Conservation (phyloP, 2,329 filamentous ascomycete genomes). For the Chaetothyriales sp. region DNA sequence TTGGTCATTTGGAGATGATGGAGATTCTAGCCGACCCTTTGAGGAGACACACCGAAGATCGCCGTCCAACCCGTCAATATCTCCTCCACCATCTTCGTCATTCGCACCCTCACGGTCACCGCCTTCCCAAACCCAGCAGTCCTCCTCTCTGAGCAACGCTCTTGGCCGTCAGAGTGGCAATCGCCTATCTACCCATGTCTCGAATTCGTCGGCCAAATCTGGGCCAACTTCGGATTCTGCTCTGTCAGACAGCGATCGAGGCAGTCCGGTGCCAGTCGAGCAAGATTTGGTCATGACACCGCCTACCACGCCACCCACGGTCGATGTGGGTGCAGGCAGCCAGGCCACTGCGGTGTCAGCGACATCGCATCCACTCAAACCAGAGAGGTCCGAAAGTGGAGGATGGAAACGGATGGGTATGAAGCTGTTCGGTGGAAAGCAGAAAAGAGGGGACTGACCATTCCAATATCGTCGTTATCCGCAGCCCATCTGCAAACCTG, state of each 20-base stretch:
- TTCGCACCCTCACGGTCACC: constrained; percentile 15
- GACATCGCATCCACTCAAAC: constrained; percentile 20
- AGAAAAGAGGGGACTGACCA: constrained; percentile 11
- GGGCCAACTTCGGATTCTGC: constrained; percentile 22
- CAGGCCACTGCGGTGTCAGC: constrained; percentile 13
- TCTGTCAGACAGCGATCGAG: constrained; percentile 31
- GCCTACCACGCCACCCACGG: constrained; percentile 35
- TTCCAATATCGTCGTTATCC: neutral
- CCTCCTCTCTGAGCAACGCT: constrained; percentile 22
- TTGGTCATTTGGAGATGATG: constrained; percentile 27
- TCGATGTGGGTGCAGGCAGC: constrained; percentile 22
- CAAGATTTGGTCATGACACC: constrained; percentile 31
- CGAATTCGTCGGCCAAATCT: constrained; percentile 21
- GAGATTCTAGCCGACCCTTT: constrained; percentile 18
- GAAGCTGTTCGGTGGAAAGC: constrained; percentile 25
- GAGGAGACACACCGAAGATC: constrained; percentile 12
- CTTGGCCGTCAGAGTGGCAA: constrained; percentile 22
- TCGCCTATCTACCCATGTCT: constrained; percentile 19
- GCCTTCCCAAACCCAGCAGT: constrained; percentile 19
- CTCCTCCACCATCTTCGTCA: constrained; percentile 1
- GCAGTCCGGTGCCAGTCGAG: constrained; percentile 27
- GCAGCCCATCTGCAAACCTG: neutral
- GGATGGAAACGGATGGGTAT: constrained; percentile 40
- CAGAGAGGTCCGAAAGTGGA: constrained; percentile 27
- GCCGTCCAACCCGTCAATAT: constrained; percentile 17